Base-by-base conservation (phyloP, 371 early-diverging fungal species). In the Umbelopsis sp. region DNA sequence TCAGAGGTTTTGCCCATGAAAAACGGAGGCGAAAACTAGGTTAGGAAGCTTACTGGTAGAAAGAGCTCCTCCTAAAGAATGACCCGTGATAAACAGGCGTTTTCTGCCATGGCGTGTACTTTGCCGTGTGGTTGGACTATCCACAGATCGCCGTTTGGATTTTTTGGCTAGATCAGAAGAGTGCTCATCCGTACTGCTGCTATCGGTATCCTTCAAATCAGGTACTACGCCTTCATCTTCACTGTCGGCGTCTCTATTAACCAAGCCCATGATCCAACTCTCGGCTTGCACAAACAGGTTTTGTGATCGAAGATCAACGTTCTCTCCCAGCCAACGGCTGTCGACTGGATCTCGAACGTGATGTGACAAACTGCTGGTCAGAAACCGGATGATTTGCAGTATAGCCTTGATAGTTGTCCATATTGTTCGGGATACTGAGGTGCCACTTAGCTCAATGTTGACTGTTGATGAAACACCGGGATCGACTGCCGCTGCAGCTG, bases 321-420 rank as follows among this genome's bases (percentile, higher is more conserved):
- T 73, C 29, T 71, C 57, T 1, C 79, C 75, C n/a, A 71, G 69
- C 79, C 80, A 82, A 35, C 79, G 74, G 44, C 74, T 72, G 50
- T 82, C 82, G 44, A 82, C 77, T n/a, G 82, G 82, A 44, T 82
- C 82, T 10, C 70, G 67, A 3, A 82, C 80, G 66, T 80, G 75
- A 8, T 74, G 69, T 65, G 76, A 78, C 5, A 82, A 25, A 62
- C 75, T 75, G 20, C 72, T 46, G 0, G 79, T 71, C 11, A 79
- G 41, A 32, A 77, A 66, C 22, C 71, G 67, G 3, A 75, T 38
- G 37, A 82, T 70, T 16, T 71, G 64, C 12, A 72, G 20, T 16
- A 72, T 65, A 24, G 76, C 82, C 22, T 71, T 63, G 1, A 78
- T 38, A 3, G 82, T 72, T 0, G 82, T 72, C 10, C 68, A 46